phyloP scores from a whole-genome alignment of 257 asterid genomes.

The Rehmannia glutinosa region DNA sequence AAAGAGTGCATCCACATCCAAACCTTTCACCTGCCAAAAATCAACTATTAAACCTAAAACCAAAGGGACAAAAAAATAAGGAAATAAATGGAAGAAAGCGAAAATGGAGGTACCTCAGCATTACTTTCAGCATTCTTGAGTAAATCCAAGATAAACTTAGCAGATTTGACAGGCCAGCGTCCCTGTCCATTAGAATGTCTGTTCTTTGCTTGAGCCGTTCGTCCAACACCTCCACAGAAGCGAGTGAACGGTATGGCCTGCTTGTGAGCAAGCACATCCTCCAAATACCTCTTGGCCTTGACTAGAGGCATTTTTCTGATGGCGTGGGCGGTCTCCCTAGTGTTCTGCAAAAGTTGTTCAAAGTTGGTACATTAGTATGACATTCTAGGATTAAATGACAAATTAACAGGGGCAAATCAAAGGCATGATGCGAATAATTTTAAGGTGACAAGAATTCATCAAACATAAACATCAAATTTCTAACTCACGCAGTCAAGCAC shows the following conservation, averaged over 20 bases:
- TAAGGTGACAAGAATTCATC: no score
- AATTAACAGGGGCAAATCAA: no score
- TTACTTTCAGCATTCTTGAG: conserved; percentile 88
- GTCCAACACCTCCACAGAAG: conserved; percentile 78
- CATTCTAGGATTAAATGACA: no score
- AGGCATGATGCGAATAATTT: no score
- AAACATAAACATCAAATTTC: no score
- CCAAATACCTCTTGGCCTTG: conserved; percentile 87
- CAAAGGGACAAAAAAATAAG: neutral
- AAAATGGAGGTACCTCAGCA: conserved; percentile 55
- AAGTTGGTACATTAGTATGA: neutral
- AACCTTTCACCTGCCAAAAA: conserved; percentile 53
- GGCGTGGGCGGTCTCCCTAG: conserved; percentile 89
- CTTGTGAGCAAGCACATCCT: conserved; percentile 85
- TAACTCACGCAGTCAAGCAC: neutral
- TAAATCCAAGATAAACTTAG: conserved; percentile 61
- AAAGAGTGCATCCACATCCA: conserved; percentile 71
- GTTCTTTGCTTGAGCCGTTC: conserved; percentile 93
- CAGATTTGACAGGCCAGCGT: conserved; percentile 92
- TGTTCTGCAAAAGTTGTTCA: conserved; percentile 41
- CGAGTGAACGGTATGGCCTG: conserved; percentile 92
- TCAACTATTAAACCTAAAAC: neutral
- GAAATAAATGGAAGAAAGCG: neutral
- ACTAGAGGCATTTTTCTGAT: conserved; percentile 58
- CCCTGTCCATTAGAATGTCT: conserved; percentile 89